A percentile compares a stretch with the other conserved stretches of the same genome.
phyloP scores from a whole-genome alignment of 768 basidiomycete genomes.

The Tulasnella calospora region DNA sequence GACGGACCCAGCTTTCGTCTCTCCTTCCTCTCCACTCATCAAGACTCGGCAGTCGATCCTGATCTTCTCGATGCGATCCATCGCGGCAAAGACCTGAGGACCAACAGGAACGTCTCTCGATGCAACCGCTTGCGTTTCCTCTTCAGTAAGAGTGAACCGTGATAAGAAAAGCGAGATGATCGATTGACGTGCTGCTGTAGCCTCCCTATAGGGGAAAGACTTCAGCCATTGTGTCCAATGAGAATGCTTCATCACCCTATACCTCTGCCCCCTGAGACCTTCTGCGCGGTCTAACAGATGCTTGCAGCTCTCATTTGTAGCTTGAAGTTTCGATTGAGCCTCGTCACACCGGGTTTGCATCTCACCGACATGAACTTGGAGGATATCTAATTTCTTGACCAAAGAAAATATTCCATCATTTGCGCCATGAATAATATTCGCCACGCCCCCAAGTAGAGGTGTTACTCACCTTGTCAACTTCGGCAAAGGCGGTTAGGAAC shows the following conservation, averaged over 20 bases:
- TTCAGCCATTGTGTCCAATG: conserved; percentile 18
- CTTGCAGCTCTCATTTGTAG: conserved; percentile 72
- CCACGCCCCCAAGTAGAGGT: neutral
- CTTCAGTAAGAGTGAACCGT: conserved; percentile 75
- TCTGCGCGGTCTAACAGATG: conserved; percentile 78
- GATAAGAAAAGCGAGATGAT: conserved; percentile 75
- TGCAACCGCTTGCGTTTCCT: conserved; percentile 67
- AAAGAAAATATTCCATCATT: neutral
- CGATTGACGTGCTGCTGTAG: conserved; percentile 63
- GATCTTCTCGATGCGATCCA: conserved; percentile 82
- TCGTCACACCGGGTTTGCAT: conserved; percentile 83
- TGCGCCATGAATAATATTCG: neutral
- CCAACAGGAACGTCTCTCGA: conserved; percentile 77
- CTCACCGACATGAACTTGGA: conserved; percentile 68
- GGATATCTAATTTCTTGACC: conserved; percentile 70
- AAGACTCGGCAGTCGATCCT: conserved; percentile 79
- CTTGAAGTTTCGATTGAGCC: conserved; percentile 67
- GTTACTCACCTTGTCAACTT: conserved; percentile 79
- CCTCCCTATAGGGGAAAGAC: conserved; percentile 45
- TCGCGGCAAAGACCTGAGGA: conserved; percentile 68
- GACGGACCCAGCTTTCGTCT: conserved; percentile 67
- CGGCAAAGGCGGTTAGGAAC: conserved; percentile 78
- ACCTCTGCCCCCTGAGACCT: conserved; percentile 70
- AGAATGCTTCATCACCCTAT: conserved; percentile 31
- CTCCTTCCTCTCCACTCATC: conserved; percentile 77